Percentiles rank a stretch among this genome's conserved stretches.
Conservation (phyloP, 2,329 filamentous ascomycete species). For the Colletotrichum euphorbiae region DNA sequence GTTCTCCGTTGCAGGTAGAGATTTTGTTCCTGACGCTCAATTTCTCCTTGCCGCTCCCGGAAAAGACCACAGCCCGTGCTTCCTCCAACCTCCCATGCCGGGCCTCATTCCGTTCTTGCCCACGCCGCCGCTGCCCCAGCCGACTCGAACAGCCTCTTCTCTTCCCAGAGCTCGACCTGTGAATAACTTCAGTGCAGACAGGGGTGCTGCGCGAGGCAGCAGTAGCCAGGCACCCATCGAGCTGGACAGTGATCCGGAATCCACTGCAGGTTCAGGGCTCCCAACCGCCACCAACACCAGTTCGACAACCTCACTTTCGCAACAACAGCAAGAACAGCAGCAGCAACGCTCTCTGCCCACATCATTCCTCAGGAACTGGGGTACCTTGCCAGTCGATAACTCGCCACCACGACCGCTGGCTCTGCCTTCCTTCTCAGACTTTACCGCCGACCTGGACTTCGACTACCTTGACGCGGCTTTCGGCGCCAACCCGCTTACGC, state of each 20-base stretch:
- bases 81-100: slow-evolving; percentile 35
- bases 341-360: background rate
- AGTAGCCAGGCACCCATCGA: slow-evolving; percentile 35
- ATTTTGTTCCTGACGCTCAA: slow-evolving; percentile 17
- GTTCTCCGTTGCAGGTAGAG: background rate
- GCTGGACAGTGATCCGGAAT: slow-evolving; percentile 30
- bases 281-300: slow-evolving; percentile 18
- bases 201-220: slow-evolving; percentile 26
- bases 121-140: slow-evolving; percentile 34
- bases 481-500: slow-evolving; percentile 39
- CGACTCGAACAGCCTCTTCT: slow-evolving; percentile 6
- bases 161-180: background rate
- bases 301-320: slow-evolving; percentile 1
- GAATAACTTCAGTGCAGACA: slow-evolving; percentile 5
- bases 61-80: slow-evolving; percentile 14
- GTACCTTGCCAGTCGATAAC: background rate
- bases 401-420: slow-evolving; percentile 17
- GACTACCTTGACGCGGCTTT: slow-evolving; percentile 9
- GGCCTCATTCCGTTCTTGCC: slow-evolving; percentile 31
- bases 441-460: slow-evolving; percentile 30
- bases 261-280: slow-evolving; percentile 5
- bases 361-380: background rate
- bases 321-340: background rate
- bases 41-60: background rate
- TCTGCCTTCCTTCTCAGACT: slow-evolving; percentile 31